Evolutionary conservation across 2,329 filamentous ascomycete species (phyloP).

Genomic region (Penicillium sclerotigenum): DNA sequence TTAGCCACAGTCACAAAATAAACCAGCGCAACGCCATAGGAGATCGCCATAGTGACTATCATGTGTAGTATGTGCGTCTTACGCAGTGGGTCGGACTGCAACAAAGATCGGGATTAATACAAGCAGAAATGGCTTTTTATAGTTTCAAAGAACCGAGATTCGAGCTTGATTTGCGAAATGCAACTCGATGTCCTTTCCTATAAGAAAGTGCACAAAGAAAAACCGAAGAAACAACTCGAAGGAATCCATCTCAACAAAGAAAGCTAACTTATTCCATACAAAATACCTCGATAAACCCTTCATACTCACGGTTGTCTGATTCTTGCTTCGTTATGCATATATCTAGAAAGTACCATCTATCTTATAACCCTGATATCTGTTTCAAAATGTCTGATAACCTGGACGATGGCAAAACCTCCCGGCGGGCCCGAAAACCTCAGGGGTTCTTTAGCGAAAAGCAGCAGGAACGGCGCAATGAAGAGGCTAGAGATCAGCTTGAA

Average conservation of each 20-base stretch:
- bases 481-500: background rate
- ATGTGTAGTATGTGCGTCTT: background rate
- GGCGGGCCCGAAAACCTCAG: background rate
- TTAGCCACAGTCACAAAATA: background rate
- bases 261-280: background rate
- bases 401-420: background rate
- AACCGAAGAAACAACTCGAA: background rate
- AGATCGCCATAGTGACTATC: background rate
- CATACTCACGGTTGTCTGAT: background rate
- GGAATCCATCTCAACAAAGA: background rate
- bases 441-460: background rate
- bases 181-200: background rate
- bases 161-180: background rate
- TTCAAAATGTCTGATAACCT: background rate
- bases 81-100: background rate
- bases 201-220: background rate
- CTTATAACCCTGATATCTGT: background rate
- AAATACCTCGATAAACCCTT: background rate
- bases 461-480: background rate
- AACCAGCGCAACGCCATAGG: background rate
- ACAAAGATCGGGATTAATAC: background rate
- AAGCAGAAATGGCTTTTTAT: background rate
- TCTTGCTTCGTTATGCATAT: background rate
- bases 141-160: background rate
- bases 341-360: background rate